These are phyloP conservation scores for Daucus carota DNA, from an alignment of 129 eudicot genomes.

Conservation along the genomic window DH1_v3.0 NC_030381.2:30367501-30368000, in stretches of 20 bases:
- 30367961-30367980: background rate
- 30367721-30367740: slow-evolving; percentile 90
- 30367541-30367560: slow-evolving; percentile 43
- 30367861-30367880: background rate
- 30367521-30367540: slow-evolving; percentile 61
- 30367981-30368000: background rate
- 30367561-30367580: slow-evolving; percentile 96
- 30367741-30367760: slow-evolving; percentile 92
- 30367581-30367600: slow-evolving; percentile 92
- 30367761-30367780: slow-evolving; percentile 91
- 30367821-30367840: slow-evolving; percentile 94
- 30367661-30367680: background rate
- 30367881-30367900: background rate
- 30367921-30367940: background rate
- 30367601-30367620: slow-evolving; percentile 20
- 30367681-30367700: slow-evolving; percentile 34
- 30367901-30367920: background rate
- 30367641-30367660: background rate
- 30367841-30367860: slow-evolving; percentile 40
- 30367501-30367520: slow-evolving; percentile 87
- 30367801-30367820: slow-evolving; percentile 98
- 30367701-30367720: slow-evolving; percentile 79
- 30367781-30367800: slow-evolving; percentile 99
- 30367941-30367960: background rate
- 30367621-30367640: slow-evolving; percentile 10